Evolutionary conservation across 129 eudicot genomes (phyloP).

Genomic region (Ambrosia trifida): DNA sequence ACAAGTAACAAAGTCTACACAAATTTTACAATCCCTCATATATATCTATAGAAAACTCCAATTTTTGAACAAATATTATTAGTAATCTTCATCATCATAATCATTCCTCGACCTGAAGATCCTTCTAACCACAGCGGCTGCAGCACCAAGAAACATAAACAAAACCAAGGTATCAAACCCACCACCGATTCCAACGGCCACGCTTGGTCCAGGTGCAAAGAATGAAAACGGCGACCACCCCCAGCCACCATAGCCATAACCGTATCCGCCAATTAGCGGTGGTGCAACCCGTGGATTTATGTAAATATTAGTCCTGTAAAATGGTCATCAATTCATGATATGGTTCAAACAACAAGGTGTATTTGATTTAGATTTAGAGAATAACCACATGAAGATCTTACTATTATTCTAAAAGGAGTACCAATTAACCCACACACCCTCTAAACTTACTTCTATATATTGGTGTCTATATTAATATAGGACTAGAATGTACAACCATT

Average conservation of each 20-base stretch:
- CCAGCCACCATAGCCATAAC: slow-evolving; percentile 73
- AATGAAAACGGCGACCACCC: slow-evolving; percentile 98
- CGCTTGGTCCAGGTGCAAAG: slow-evolving; percentile 87
- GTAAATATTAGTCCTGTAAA: slow-evolving; percentile 78
- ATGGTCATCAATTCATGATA: neutral
- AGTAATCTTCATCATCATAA: slow-evolving; percentile 67
- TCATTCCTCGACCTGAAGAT: slow-evolving; percentile 55
- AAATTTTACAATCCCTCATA: slow-evolving; percentile 4
- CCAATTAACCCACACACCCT: too few relatives aligned
- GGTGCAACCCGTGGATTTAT: slow-evolving; percentile 85
- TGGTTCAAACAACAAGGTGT: neutral
- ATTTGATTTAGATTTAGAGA: neutral
- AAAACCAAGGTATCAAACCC: slow-evolving; percentile 74
- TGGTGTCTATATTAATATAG: too few relatives aligned
- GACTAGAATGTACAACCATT: too few relatives aligned
- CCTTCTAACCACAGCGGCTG: slow-evolving; percentile 72
- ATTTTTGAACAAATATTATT: neutral
- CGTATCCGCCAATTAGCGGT: slow-evolving; percentile 86
- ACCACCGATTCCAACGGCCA: slow-evolving; percentile 91
- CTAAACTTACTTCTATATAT: too few relatives aligned
- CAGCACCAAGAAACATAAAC: slow-evolving; percentile 78
- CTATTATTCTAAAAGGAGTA: too few relatives aligned
- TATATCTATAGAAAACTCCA: neutral
- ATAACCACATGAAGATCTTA: neutral
- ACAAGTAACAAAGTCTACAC: slow-evolving; percentile 13